These are phyloP conservation scores for Daedaleopsis nitida DNA, from an alignment of 768 basidiomycete species.

Conservation along the genomic window DNA sequence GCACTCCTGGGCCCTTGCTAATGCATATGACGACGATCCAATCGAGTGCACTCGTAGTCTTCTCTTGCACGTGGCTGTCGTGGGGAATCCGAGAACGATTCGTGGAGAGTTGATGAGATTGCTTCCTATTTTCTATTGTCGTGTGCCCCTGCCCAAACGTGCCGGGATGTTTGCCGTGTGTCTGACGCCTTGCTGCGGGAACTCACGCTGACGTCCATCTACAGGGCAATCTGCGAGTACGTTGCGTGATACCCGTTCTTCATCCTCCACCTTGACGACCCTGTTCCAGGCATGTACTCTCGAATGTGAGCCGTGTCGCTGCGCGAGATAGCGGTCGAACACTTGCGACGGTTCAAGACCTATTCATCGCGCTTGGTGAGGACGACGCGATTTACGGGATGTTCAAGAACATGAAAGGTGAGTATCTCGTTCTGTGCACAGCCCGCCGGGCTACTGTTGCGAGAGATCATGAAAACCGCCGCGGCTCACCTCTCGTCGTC, in stretches of 20 bases:
- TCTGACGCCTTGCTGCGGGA: conserved; percentile 18
- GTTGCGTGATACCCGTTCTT: conserved; percentile 31
- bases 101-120: neutral
- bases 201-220: conserved; percentile 14
- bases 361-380: conserved; percentile 88
- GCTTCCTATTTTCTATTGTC: conserved; percentile 2
- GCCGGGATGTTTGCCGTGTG: conserved; percentile 3
- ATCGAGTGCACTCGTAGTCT: too few relatives aligned
- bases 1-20: too few relatives aligned
- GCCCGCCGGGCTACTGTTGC: neutral
- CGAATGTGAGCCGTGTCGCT: conserved; percentile 82
- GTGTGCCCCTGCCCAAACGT: neutral
- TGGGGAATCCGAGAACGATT: neutral
- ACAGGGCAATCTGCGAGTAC: conserved; percentile 86
- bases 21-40: too few relatives aligned
- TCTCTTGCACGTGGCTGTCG: too few relatives aligned
- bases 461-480: neutral
- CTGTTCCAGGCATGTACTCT: conserved; percentile 73
- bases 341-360: conserved; percentile 73
- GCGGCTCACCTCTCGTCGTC: neutral
- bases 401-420: conserved; percentile 87
- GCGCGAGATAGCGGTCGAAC: conserved; percentile 84
- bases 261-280: neutral
- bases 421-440: conserved; percentile 23
- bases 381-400: conserved; percentile 84